Evolutionary conservation across 768 basidiomycete genomes (phyloP).

Genomic region (Hericium coralloides): DNA sequence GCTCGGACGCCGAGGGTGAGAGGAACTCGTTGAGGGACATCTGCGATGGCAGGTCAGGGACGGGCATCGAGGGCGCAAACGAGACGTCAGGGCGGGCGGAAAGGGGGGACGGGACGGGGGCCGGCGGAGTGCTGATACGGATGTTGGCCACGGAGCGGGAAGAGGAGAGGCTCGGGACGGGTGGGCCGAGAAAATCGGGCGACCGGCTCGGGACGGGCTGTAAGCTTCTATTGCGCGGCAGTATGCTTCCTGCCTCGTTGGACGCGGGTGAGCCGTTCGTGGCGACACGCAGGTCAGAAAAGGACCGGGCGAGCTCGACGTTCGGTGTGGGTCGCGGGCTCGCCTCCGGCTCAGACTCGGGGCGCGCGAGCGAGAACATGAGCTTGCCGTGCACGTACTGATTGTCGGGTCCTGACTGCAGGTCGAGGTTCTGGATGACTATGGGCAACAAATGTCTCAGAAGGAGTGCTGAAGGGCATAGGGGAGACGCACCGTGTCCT

Average conservation of each 20-base stretch:
- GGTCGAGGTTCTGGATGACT: constrained; percentile 70
- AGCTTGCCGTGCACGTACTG: constrained; percentile 79
- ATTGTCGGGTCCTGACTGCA: constrained; percentile 64
- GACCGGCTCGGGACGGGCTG: background rate
- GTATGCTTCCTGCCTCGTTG: background rate
- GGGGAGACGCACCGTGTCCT: constrained; percentile 13
- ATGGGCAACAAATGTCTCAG: constrained; percentile 15
- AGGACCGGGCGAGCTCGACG: constrained; percentile 3
- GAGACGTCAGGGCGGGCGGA: background rate
- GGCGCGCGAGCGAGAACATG: constrained; percentile 40
- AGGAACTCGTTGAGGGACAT: background rate
- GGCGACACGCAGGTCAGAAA: constrained; percentile 8
- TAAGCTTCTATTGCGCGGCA: background rate
- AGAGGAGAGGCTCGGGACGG: background rate
- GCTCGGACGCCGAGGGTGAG: background rate
- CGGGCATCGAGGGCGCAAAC: background rate
- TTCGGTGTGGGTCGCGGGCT: constrained; percentile 15
- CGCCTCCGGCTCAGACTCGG: constrained; percentile 8
- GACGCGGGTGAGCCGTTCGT: background rate
- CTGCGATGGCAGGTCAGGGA: background rate
- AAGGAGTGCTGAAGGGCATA: background rate
- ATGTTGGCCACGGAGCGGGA: background rate
- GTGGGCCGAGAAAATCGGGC: background rate
- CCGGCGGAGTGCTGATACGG: background rate
- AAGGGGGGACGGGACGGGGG: background rate